Base-by-base conservation (phyloP, 2,329 filamentous ascomycete genomes). In the Claviceps cyperi region DNA sequence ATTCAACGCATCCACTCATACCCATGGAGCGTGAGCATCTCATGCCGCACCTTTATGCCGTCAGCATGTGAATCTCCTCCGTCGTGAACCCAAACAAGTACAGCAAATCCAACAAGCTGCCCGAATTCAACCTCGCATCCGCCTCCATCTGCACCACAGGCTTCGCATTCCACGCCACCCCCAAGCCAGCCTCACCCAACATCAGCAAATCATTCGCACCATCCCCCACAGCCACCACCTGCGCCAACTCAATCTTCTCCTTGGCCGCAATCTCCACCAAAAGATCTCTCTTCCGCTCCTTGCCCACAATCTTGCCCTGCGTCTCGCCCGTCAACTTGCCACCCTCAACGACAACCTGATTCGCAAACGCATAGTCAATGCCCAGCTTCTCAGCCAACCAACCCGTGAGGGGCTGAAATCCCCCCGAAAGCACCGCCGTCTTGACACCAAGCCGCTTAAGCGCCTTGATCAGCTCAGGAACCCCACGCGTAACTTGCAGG, bases 401-500 rank as follows among this genome's bases (percentile, higher is more conserved):
- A 51, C 80, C 76, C 0, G 92, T 94, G 55, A 97, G 70, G 0
- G 91, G 90, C 55, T 86, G 80, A 67, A 98, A 98, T 0, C 92
- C 92, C 43, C 92, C 92, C 36, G 88, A 94, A 35, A 96, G 69
- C 5, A 98, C 91, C 0, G 90, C 92, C 1, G 89, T 88, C 68
- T 86, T 91, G 66, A 86, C 84, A 7, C 91, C 91, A 5, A 94
- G 69, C 21, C 76, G 73, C 66, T 86, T 89, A 48, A 98, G 70
- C 0, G 82, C 84, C 53, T 68, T 76, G 54, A 94, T 75, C 17
- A 97, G 73, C 55, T 86, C 79, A 17, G 74, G 76, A 1, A 88
- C 90, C 6, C 92, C 92, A 11, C 80, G 80, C 1, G 92, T 94
- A 47, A 95, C 82, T 22, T 84, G 83, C 49, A 98, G 80, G 0